Evolutionary conservation across 768 basidiomycete genomes (phyloP), one percentile per base, ranked within the genome.

Genomic region (Leccinum ochraceum): DNA sequence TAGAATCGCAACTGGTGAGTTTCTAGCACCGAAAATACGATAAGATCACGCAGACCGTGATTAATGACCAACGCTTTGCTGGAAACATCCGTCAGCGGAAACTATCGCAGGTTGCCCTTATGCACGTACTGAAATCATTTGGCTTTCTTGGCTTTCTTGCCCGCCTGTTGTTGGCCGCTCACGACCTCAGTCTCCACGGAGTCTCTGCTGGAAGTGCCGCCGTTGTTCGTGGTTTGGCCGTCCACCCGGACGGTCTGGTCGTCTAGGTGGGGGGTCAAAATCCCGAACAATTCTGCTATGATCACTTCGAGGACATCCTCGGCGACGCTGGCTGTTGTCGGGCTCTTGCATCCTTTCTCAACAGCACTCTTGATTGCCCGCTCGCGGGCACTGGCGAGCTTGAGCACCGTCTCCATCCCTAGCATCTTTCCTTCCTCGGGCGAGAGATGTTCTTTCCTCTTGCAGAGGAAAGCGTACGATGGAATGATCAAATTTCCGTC

Each of bases 311-410:
- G 57, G 5, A 69, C 59, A 0, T 69, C 73, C 13, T 73, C 71
- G 0, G 69, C 68, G 0, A 72, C 64, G 3, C 67, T 64, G 0
- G 74, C 71, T 1, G 64, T 65, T 0, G 67, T 72, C 0, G 78
- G 77, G 0, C 69, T 70, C 17, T 60, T 67, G 36, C 57, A 61
- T 2, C 77, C 76, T 1, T 53, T 65, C 20, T 67, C 66, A 4
- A 69, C 63, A 3, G 80, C 74, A 6, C 79, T 72, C 28, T 77
- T 77, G 53, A 64, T 67, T 13, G 67, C 68, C 17, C 72, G 72
- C 60, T 89, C 88, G 1, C 88, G 79, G 3, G 83, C 83, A 1
- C 73, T 69, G 0, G 83, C 83, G 14, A 90, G 75, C 36, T 71
- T 78, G 1, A 88, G 69, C 0, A 83, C 76, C 0, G 84, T 85